These are phyloP conservation scores for Bifiguratus adelaidae DNA, from an alignment of 192 early-diverging fungal genomes.

Conservation along the genomic window DNA sequence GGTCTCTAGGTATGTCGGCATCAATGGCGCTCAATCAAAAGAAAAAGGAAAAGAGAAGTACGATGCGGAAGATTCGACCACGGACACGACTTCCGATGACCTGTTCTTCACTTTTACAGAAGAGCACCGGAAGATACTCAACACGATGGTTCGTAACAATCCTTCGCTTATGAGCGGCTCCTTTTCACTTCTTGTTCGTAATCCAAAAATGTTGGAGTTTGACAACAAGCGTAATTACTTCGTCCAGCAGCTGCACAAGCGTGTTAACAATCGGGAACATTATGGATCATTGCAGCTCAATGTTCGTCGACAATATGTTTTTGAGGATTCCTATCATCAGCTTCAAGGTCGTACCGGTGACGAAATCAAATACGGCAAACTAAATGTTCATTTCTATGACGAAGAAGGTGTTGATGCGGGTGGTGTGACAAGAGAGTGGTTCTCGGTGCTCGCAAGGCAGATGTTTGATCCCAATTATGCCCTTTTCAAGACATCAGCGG, in stretches of 20 bases:
- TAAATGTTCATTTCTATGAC: constrained; percentile 87
- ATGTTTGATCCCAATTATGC: constrained; percentile 99
- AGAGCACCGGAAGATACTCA: constrained; percentile 90
- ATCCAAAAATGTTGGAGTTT: constrained; percentile 96
- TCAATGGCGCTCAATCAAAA: constrained; percentile 9
- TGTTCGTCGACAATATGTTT: constrained; percentile 87
- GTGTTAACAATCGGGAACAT: constrained; percentile 42
- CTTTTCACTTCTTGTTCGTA: constrained; percentile 92
- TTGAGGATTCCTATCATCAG: constrained; percentile 95
- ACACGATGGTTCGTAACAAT: constrained; percentile 96
- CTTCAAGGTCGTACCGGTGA: constrained; percentile 83
- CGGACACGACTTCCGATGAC: constrained; percentile 21
- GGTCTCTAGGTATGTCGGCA: constrained; percentile 79
- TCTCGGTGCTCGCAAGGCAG: constrained; percentile 89
- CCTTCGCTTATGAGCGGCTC: constrained; percentile 93
- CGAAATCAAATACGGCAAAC: constrained; percentile 88
- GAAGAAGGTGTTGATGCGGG: constrained; percentile 98
- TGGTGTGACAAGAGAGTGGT: constrained; percentile 97
- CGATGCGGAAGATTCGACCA: constrained; percentile 2
- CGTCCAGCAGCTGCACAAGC: constrained; percentile 88
- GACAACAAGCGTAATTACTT: constrained; percentile 99
- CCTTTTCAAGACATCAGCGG: constrained; percentile 92
- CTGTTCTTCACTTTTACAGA: constrained; percentile 89
- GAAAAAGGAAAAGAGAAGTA: background rate
- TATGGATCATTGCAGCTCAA: constrained; percentile 75